Evolutionary conservation across 2,329 filamentous ascomycete species (phyloP), one percentile per base, ranked within the genome.

Genomic region (Aspergillus ruber): DNA sequence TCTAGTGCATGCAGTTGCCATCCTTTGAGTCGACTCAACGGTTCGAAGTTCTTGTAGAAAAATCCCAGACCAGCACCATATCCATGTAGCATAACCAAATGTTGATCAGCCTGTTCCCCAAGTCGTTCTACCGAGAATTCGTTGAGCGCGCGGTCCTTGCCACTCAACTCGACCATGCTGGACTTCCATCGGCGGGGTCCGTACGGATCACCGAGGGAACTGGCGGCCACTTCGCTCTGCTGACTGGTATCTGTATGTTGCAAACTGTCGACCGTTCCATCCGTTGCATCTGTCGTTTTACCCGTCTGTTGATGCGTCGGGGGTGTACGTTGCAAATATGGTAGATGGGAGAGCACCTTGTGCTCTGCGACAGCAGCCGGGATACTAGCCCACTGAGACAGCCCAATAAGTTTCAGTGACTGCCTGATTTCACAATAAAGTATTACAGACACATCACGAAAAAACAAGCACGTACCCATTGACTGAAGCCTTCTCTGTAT

Each of bases 11-110:
- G 97, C 15, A 98, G 72, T 61, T 88, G 90, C 83, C 93, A 94
- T 23, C 90, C 90, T 23, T 79, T 75, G 1, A 83, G 73, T 15
- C 90, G 83, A 41, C 85, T 90, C 29, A 98, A 72, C 5, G 85
- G 83, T 68, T 98, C 93, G 51, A 95, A 95, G 66, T 98, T 98
- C 72, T 93, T 91, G 77, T 96, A 98, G 76, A 95, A 98, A 71
- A 98, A 97, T 18, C 91, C 93, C 0, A 98, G 78, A 0, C 93
- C 93, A 2, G 93, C 93, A 42, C 93, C 93, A 67, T 98, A 98
- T 51, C 93, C 93, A 65, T 98, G 93, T 4, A 98, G 74, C 82
- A 98, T 95, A 40, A 98, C 91, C 13, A 98, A 76, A 39, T 88
- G 93, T 62, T 97, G 85, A 42, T 94, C 85, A 0, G 82, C 80